These are phyloP conservation scores for Suillus sp. DNA, from an alignment of 768 basidiomycete genomes.

Conservation along the genomic window DNA sequence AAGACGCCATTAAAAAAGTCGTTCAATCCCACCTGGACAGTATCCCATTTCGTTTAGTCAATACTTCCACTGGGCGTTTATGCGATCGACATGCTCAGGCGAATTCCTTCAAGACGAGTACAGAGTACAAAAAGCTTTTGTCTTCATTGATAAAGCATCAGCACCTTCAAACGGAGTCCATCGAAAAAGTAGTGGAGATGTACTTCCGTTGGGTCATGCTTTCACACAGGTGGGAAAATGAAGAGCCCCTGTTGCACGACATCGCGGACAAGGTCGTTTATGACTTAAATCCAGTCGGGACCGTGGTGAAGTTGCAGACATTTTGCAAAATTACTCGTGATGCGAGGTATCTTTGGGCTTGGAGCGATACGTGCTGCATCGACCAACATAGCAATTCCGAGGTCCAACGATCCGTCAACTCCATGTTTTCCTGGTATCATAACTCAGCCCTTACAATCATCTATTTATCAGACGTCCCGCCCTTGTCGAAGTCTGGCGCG, in stretches of 20 bases:
- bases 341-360: slow-evolving; percentile 9
- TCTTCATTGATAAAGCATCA: background rate
- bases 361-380: slow-evolving; percentile 20
- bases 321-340: slow-evolving; percentile 6
- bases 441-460: slow-evolving; percentile 6
- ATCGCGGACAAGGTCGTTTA: slow-evolving; percentile 3
- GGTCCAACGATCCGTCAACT: slow-evolving; percentile 7
- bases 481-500: background rate
- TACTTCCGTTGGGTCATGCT: slow-evolving; percentile 10
- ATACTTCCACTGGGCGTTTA: slow-evolving; percentile 8
- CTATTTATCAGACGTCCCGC: slow-evolving; percentile 8
- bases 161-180: background rate
- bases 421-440: slow-evolving; percentile 10
- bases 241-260: slow-evolving; percentile 5
- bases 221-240: slow-evolving; percentile 9
- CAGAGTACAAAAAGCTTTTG: slow-evolving; percentile 1
- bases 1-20: background rate
- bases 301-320: slow-evolving; percentile 4
- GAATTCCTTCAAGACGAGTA: background rate
- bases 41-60: background rate
- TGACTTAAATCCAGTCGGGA: background rate
- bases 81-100: slow-evolving; percentile 1
- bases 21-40: background rate
- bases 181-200: slow-evolving; percentile 2
- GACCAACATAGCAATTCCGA: slow-evolving; percentile 17